Percentiles rank a stretch among this genome's conserved stretches.
phyloP scores from a whole-genome alignment of 106 monocot species.

The Dendrobium officinale region DNA sequence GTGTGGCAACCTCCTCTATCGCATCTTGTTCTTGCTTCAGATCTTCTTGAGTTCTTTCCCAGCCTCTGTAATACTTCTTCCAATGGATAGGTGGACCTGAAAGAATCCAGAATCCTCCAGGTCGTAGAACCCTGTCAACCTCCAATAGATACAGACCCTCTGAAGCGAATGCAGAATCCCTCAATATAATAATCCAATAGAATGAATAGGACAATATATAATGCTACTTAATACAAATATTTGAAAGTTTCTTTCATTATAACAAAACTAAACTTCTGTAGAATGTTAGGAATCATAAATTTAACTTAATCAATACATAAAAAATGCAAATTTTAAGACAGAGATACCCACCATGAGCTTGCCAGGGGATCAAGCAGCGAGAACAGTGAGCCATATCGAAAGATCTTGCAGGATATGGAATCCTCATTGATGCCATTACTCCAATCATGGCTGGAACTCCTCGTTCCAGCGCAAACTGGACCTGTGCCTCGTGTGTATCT shows the following conservation, averaged over 20 bases:
- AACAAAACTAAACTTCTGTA: neutral
- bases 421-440: slow-evolving; percentile 39
- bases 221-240: too few relatives aligned
- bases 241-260: too few relatives aligned
- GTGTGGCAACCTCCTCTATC: slow-evolving; percentile 37
- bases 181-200: too few relatives aligned
- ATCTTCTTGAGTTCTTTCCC: slow-evolving; percentile 50
- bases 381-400: slow-evolving; percentile 61
- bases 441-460: slow-evolving; percentile 63
- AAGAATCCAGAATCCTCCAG: slow-evolving; percentile 57
- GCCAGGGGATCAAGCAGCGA: slow-evolving; percentile 55
- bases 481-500: slow-evolving; percentile 62
- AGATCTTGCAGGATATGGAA: slow-evolving; percentile 50
- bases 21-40: slow-evolving; percentile 48
- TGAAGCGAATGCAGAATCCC: slow-evolving; percentile 10
- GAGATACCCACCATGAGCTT: slow-evolving; percentile 16
- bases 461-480: slow-evolving; percentile 59
- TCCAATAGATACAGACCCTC: slow-evolving; percentile 49
- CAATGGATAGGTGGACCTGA: slow-evolving; percentile 58
- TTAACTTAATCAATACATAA: too few relatives aligned
- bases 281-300: too few relatives aligned
- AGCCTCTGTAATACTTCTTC: slow-evolving; percentile 45
- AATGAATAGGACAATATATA: too few relatives aligned
- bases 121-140: slow-evolving; percentile 49
- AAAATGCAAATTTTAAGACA: neutral